A percentile compares a stretch with the other conserved stretches of the same genome.
These are phyloP conservation scores for Anthracocystis walkeri DNA, from an alignment of 1,284 basidiomycete genomes.

Conservation along the genomic window DNA sequence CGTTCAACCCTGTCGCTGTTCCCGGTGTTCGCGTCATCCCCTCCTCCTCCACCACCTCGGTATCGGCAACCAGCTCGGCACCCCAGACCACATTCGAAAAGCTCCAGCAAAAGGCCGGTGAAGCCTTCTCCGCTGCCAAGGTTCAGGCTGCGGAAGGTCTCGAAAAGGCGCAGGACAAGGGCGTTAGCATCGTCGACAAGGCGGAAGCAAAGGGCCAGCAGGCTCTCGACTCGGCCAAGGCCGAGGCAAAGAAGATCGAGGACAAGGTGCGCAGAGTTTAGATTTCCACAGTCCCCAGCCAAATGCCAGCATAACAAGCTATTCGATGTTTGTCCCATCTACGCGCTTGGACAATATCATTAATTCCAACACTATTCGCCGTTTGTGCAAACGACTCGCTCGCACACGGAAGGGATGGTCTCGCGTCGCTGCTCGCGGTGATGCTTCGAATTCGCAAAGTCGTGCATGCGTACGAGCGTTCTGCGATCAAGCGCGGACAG, in stretches of 20 bases:
- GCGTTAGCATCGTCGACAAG: slow-evolving; percentile 33
- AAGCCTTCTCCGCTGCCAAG: slow-evolving; percentile 59
- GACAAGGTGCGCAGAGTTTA: slow-evolving; percentile 66
- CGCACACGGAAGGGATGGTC: no score
- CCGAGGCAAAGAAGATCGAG: slow-evolving; percentile 51
- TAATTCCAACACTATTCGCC: not conserved
- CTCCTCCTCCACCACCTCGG: slow-evolving; percentile 60
- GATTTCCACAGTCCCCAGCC: slow-evolving; percentile 3
- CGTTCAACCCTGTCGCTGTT: slow-evolving; percentile 92
- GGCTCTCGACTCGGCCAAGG: slow-evolving; percentile 58
- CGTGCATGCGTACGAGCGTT: not conserved
- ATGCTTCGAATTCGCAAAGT: no score
- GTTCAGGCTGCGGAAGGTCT: slow-evolving; percentile 46
- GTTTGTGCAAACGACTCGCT: not conserved
- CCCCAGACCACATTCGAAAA: slow-evolving; percentile 60
- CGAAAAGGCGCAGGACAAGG: slow-evolving; percentile 52
- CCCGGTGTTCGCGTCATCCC: slow-evolving; percentile 85
- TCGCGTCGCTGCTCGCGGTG: no score
- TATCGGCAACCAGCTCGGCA: slow-evolving; percentile 28
- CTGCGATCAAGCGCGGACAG: not conserved
- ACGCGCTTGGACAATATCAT: not conserved
- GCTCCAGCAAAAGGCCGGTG: slow-evolving; percentile 64
- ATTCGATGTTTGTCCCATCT: no score
- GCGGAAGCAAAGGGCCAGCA: slow-evolving; percentile 51
- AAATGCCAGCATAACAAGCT: not conserved